Evolutionary conservation across 148 eudicot species (phyloP), one percentile per base, ranked within the genome.

Genomic region (Suaeda aralocaspica): DNA sequence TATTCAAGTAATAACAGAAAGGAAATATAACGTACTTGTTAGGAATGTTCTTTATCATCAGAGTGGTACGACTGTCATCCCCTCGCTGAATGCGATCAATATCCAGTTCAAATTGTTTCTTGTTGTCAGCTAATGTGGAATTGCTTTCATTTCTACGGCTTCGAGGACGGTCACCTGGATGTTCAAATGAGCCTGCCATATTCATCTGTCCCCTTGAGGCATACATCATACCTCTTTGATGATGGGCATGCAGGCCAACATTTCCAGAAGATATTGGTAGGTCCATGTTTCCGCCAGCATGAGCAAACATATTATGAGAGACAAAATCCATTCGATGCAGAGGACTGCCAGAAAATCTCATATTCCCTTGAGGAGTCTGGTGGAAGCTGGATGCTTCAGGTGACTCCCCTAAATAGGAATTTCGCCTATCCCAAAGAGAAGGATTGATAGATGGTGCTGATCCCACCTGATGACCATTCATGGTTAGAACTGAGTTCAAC

Each of bases 31-130:
- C 88, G 18, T 92, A 92, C 97, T 92, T 92, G 88, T 92, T 92
- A 53, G 96, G 97, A 74, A 92, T 92, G 78, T 92, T 92, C 85
- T 92, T 92, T 60, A 92, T 82, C 97, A 92, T 92, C 14, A 92
- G 85, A 24, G 97, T 92, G 24, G 97, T 92, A 76, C 96, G 81
- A 51, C 82, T 83, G 80, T 92, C 97, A 56, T 89, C 92, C 68
- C 96, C 92, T 26, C 80, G 84, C 72, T 78, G 29, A 71, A 92
- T 92, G 52, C 89, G 82, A 34, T 86, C 96, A 64, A 92, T 33
- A 74, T 92, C 92, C 72, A 92, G 96, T 82, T 92, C 96, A 78
- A 81, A 92, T 66, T 84, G 97, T 45, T 85, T 92, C 80, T 84
- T 89, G 74, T 79, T 85, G 81, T 92, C 97, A 55, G 78, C 67